Evolutionary conservation across 257 asterid genomes (phyloP), one percentile per base, ranked within the genome.

Genomic region (Nyctanthes arbortristis): DNA sequence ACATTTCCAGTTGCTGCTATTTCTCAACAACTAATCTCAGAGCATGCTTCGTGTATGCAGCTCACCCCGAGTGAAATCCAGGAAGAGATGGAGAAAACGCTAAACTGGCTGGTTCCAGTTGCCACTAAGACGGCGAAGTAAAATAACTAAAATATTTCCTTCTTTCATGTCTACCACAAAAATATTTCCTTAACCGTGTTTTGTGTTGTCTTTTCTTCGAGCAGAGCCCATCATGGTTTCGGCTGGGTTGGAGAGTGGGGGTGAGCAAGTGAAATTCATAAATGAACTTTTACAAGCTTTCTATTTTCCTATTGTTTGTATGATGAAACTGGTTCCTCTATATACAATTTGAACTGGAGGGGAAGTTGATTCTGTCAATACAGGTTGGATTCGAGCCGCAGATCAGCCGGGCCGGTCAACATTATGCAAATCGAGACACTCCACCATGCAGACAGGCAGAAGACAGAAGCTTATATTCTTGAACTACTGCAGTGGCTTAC

Each of bases 191-290:
- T 66, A 35, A 25, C n/a, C 40, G 29, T 59, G 40, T 40, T 30
- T 4, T 10, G 34, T 64, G 69, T 54, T 37, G 62, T 7, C 20
- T 5, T 73, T 43, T 24, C 14, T 13, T 69, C 61, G 30, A 61
- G 67, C 82, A 90, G 97, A 72, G 97, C 90, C 56, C 88, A 90
- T 78, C 90, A 90, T 62, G 97, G 97, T 68, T 90, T 88, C 63
- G 97, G 97, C 52, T 89, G 96, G 96, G 96, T 89, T 39, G 96
- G 96, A 75, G 96, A 90, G 80, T 90, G 96, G 97, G 97, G 93
- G 96, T 90, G 71, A 88, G 97, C 78, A 37, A 32, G 10, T 39
- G 11, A 57, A 49, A 30, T 67, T 69, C 16, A 18, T 52, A 16
- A 59, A 45, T 31, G n/a, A n/a, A n/a, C n/a, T 39, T 12, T 30